A percentile compares a stretch with the other conserved stretches of the same genome.
These are phyloP conservation scores for Phytophthora quininea DNA, from an alignment of 352 stramenopile species.

Conservation along the genomic window DNA sequence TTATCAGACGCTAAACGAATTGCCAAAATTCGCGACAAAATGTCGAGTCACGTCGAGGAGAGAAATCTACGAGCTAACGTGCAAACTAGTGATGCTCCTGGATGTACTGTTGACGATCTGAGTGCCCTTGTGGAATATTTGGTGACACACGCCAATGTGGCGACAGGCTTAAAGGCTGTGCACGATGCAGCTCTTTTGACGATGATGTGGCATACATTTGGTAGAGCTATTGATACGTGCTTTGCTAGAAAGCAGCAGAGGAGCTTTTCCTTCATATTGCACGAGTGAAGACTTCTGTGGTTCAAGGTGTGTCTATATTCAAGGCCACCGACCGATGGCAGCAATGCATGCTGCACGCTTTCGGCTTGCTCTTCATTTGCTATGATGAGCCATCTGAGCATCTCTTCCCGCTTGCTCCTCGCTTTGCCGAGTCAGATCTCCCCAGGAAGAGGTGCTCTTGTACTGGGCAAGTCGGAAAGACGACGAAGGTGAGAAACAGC, in stretches of 20 bases:
- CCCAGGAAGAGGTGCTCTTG: constrained; percentile 9
- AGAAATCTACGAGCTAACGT: constrained; percentile 21
- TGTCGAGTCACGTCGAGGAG: constrained; percentile 27
- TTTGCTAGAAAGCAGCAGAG: constrained; percentile 25
- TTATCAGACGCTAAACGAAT: constrained; percentile 17
- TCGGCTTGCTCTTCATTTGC: constrained; percentile 15
- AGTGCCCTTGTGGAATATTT: constrained; percentile 13
- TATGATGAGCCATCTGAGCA: constrained; percentile 7
- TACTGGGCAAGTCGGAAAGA: constrained; percentile 7
- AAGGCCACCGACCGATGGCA: constrained; percentile 13
- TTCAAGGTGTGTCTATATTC: constrained; percentile 17
- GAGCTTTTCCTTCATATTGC: constrained; percentile 22
- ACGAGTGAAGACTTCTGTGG: constrained; percentile 2
- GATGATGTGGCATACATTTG: constrained; percentile 26
- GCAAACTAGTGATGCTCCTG: constrained; percentile 25
- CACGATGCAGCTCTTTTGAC: constrained; percentile 19
- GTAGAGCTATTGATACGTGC: constrained; percentile 26
- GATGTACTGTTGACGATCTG: constrained; percentile 21
- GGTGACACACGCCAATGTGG: background rate
- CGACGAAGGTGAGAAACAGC: background rate
- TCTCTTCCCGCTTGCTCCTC: constrained; percentile 3
- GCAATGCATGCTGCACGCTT: constrained; percentile 23
- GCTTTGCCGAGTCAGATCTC: constrained; percentile 4
- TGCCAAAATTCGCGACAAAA: constrained; percentile 29
- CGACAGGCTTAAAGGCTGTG: constrained; percentile 5